These are phyloP conservation scores for Penicillium crustosum DNA, from an alignment of 2,329 filamentous ascomycete genomes.

Conservation along the genomic window DNA sequence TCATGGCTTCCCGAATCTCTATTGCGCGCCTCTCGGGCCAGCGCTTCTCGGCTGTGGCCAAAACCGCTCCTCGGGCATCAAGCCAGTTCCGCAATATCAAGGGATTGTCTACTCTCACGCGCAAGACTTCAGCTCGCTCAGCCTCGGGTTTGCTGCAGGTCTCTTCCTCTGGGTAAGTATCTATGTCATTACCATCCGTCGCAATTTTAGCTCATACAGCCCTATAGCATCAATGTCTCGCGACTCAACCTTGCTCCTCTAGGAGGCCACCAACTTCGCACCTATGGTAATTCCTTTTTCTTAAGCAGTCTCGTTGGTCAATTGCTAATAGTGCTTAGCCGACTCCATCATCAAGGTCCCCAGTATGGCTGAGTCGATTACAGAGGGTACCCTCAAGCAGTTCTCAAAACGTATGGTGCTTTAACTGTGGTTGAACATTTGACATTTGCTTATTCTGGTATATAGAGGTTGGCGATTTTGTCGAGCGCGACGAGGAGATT, in stretches of 20 bases:
- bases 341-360: slow-evolving; percentile 90
- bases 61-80: slow-evolving; percentile 29
- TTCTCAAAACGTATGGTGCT: slow-evolving; percentile 69
- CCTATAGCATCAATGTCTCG: slow-evolving; percentile 26
- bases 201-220: slow-evolving; percentile 12
- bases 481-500: slow-evolving; percentile 95
- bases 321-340: slow-evolving; percentile 48
- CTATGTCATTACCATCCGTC: background rate
- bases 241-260: slow-evolving; percentile 27
- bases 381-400: slow-evolving; percentile 93
- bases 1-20: slow-evolving; percentile 44
- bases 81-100: slow-evolving; percentile 23
- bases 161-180: slow-evolving; percentile 27
- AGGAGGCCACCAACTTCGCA: slow-evolving; percentile 35
- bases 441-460: slow-evolving; percentile 21
- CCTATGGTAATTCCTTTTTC: slow-evolving; percentile 32
- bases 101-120: slow-evolving; percentile 31
- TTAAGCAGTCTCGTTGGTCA: background rate
- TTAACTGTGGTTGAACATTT: slow-evolving; percentile 19
- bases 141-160: slow-evolving; percentile 29
- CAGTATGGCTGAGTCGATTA: slow-evolving; percentile 98
- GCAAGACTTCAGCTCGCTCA: slow-evolving; percentile 18
- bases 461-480: slow-evolving; percentile 79
- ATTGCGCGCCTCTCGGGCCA: slow-evolving; percentile 37
- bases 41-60: slow-evolving; percentile 32